Percentiles rank a stretch among this genome's conserved stretches.
Evolutionary conservation across 257 asterid genomes (phyloP).

Genomic region (Verbena officinalis): DNA sequence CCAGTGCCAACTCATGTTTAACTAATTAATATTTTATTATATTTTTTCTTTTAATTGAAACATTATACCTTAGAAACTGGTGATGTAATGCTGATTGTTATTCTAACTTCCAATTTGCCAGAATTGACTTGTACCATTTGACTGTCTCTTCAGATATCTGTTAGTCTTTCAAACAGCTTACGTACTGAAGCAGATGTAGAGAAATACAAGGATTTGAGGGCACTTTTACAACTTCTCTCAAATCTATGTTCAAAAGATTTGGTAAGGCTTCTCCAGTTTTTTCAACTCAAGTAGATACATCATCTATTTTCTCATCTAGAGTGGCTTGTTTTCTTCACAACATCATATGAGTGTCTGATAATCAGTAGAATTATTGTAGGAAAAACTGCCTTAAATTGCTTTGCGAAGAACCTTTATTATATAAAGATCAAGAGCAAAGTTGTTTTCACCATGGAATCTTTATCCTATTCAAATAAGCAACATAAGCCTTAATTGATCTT

Average conservation of each 20-base stretch:
- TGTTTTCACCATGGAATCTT: neutral
- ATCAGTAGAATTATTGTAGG: constrained; percentile 7
- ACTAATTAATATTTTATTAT: neutral
- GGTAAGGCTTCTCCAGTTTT: constrained; percentile 44
- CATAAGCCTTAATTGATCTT: neutral
- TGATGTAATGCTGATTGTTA: constrained; percentile 15
- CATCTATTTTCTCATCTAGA: constrained; percentile 9
- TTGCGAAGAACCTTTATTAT: neutral
- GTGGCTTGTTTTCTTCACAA: constrained; percentile 14
- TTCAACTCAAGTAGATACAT: constrained; percentile 13
- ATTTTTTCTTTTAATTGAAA: neutral
- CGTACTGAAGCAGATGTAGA: constrained; percentile 81
- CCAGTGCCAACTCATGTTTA: constrained; percentile 2
- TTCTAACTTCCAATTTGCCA: constrained; percentile 3
- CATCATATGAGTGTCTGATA: neutral
- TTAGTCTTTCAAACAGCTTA: constrained; percentile 75
- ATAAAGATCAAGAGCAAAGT: neutral
- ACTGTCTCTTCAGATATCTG: constrained; percentile 57
- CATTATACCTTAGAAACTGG: neutral
- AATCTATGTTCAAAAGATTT: constrained; percentile 90
- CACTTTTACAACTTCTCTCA: constrained; percentile 80
- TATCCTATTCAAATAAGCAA: neutral
- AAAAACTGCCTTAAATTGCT: neutral
- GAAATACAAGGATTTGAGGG: constrained; percentile 88
- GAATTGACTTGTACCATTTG: constrained; percentile 21